Base-by-base conservation (phyloP, 2,329 filamentous ascomycete genomes). In the Karstenula rhodostoma region DNA sequence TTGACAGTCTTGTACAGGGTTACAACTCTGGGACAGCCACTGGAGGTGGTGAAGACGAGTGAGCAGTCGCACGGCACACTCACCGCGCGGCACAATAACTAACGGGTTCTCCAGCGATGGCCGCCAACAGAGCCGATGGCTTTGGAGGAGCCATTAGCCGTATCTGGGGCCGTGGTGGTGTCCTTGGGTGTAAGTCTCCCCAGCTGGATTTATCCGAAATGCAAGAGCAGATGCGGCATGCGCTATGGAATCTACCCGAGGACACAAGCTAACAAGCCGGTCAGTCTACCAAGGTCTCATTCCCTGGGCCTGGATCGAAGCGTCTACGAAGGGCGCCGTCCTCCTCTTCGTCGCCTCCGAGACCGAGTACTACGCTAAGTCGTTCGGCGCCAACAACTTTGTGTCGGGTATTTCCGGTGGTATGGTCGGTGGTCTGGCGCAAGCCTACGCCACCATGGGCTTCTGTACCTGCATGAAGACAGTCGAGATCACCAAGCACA, bases 401-500 rank as follows among this genome's bases (percentile, higher is more conserved):
- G 85, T 91, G 54, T 88, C 89, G 70, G 95, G 95, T 77, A 98
- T 99, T 82, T 78, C 85, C 33, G 95, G 95, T 75, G 95, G 95
- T 81, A 93, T 99, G 85, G 86, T 89, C 23, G 95, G 95, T 78
- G 95, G 95, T 86, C 89, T 99, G 61, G 95, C 94, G 49, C 95
- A 99, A 84, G 95, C 95, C 62, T 99, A 99, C 80, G 95, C 95
- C 68, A 99, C 95, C 79, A 99, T 99, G 94, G 95, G 95, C 71
- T 99, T 99, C 89, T 99, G 95, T 84, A 99, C 95, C 64, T 99
- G 95, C 88, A 99, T 99, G 95, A 99, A 99, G 89, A 99, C 95
- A 66, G 95, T 98, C 69, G 95, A 99, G 82, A 99, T 99, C 82
- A 99, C 95, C 77, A 96, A 97, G 84, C 91, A 95, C 86, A 98